Percentiles rank a stretch among this genome's conserved stretches.
Conservation (phyloP, 2,329 filamentous ascomycete species). For the Mollisia scopiformis region DNA sequence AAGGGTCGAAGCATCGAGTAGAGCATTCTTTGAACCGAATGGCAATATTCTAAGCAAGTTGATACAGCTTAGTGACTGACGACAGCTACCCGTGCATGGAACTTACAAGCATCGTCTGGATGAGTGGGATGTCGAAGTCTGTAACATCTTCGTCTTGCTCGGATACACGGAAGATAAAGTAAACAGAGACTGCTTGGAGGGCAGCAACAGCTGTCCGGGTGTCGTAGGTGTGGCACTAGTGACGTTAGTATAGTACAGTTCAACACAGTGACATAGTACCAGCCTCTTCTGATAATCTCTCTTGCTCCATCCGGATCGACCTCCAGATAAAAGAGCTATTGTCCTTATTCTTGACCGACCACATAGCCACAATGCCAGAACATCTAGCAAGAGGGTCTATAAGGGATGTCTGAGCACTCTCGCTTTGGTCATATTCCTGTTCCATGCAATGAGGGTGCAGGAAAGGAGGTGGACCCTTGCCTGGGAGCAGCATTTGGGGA, state of each 20-base stretch:
- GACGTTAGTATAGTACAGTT: neutral
- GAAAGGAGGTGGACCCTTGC: constrained; percentile 18
- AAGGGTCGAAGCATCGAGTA: no score
- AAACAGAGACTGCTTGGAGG: constrained; percentile 23
- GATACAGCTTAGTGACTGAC: neutral
- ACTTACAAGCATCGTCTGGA: constrained; percentile 22
- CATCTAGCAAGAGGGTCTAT: constrained; percentile 18
- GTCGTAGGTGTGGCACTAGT: constrained; percentile 13
- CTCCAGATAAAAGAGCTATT: constrained; percentile 24
- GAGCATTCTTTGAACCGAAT: no score
- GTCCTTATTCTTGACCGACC: constrained; percentile 16
- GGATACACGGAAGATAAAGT: constrained; percentile 22
- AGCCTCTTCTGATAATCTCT: constrained; percentile 23
- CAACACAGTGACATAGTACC: no score
- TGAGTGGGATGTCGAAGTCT: constrained; percentile 21
- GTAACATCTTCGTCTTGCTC: constrained; percentile 21
- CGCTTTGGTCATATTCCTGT: neutral
- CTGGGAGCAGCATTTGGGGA: constrained; percentile 22
- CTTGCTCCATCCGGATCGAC: constrained; percentile 22
- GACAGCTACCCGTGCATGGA: no score
- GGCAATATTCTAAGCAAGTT: neutral
- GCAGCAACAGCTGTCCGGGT: constrained; percentile 19
- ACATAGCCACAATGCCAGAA: constrained; percentile 20
- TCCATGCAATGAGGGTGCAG: constrained; percentile 18
- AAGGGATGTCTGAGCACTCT: neutral